Percentiles rank a stretch among this genome's conserved stretches.
Evolutionary conservation across 208 protist genomes (phyloP).

Genomic region (Crithidia brevicula): DNA sequence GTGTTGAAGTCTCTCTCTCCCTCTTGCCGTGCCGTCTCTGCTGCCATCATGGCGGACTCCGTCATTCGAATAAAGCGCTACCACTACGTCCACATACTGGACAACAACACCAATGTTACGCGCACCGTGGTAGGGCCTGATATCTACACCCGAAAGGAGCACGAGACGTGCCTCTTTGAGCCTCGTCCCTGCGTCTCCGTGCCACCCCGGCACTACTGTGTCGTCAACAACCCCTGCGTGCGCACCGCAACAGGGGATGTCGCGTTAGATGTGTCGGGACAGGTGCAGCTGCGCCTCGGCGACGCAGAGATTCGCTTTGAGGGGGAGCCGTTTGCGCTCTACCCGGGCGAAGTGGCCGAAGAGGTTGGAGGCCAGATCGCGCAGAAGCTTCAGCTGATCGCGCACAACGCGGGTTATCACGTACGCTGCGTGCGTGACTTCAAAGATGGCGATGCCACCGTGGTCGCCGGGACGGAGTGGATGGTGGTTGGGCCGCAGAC

Average conservation of each 20-base stretch:
- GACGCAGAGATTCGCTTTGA: constrained; percentile 92
- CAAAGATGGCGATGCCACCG: constrained; percentile 16
- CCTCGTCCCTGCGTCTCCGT: constrained; percentile 78
- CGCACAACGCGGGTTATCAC: constrained; percentile 81
- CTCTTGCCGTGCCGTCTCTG: constrained; percentile 10
- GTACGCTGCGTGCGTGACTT: constrained; percentile 88
- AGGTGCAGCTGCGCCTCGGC: constrained; percentile 89
- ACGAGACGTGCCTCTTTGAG: constrained; percentile 92
- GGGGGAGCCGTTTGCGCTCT: constrained; percentile 93
- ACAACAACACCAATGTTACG: constrained; percentile 95
- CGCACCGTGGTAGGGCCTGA: constrained; percentile 84
- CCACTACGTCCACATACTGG: constrained; percentile 94
- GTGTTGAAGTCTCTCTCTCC: constrained; percentile 14
- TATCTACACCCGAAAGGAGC: constrained; percentile 92
- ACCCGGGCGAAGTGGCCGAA: constrained; percentile 86
- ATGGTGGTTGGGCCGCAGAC: constrained; percentile 89
- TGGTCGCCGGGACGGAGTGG: constrained; percentile 91
- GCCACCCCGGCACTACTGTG: constrained; percentile 71
- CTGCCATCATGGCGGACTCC: constrained; percentile 32
- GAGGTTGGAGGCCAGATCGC: constrained; percentile 38
- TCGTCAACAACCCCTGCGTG: constrained; percentile 72
- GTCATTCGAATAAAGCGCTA: constrained; percentile 92
- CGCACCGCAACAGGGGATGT: constrained; percentile 41
- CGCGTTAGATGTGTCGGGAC: constrained; percentile 60
- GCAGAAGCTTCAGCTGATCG: constrained; percentile 77